Base-by-base conservation (phyloP, 2,329 filamentous ascomycete species). In the Penicillium sp. region DNA sequence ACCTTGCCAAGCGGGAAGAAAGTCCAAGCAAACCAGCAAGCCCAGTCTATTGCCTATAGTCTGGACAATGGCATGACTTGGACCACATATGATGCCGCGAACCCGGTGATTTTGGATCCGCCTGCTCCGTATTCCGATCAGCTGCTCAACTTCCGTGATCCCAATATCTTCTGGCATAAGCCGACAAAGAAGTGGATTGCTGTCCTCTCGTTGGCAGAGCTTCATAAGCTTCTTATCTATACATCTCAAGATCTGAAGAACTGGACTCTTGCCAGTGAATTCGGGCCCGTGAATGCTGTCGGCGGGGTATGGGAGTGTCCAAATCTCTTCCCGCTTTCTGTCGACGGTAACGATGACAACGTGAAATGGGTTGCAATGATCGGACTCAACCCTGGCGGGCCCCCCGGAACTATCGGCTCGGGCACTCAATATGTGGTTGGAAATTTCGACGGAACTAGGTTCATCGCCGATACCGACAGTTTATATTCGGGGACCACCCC, bases 11-110 rank as follows among this genome's bases (percentile, higher is more conserved):
- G 67, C 52, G 69, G 69, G 5, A 69, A 71, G 30, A 14, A 46
- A 5, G 57, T 71, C 43, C 60, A 33, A 3, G 52, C 53, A 51
- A 49, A 65, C 7, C 69, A 67, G 28, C 65, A 88, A 68, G 81
- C 80, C 1, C 88, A 90, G 70, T 80, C 83, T n/a, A 82, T 90
- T 51, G 85, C 87, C 1, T 89, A 87, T 71, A 88, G 85, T 0
- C 72, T 76, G 26, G 87, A 90, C 64, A 82, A 82, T 14, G 87
- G 88, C 16, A 86, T 84, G 69, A 85, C 56, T n/a, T 62, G 60
- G 60, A 56, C 52, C n/a, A 83, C 61, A 19, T 43, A 43, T 43
- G 40, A 43, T 25, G 8, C 40, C 2, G 40, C 40, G 19, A 43
- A 43, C 19, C 40, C 40, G 3, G 40, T 43, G 3, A 43, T 43